Evolutionary conservation across 257 asterid species (phyloP).

Genomic region (Thymus quinquecostatus): DNA sequence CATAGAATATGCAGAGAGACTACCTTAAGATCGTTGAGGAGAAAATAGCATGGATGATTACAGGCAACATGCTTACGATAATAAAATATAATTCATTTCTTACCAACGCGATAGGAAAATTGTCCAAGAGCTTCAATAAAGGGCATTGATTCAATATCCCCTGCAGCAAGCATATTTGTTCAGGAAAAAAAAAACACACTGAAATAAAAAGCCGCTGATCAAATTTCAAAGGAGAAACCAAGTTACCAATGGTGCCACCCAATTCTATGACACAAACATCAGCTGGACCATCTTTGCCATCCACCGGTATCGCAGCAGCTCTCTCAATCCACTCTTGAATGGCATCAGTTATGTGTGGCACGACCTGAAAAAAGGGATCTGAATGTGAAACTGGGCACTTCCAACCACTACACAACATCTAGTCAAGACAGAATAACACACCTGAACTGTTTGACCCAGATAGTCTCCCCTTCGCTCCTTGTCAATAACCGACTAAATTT

Average conservation of each 20-base stretch:
- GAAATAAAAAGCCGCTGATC: background rate
- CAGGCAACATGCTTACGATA: slow-evolving; percentile 4
- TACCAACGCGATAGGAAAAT: slow-evolving; percentile 89
- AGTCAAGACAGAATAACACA: slow-evolving; percentile 28
- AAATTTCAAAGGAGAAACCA: slow-evolving; percentile 3
- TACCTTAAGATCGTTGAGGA: slow-evolving; percentile 10
- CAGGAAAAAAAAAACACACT: background rate
- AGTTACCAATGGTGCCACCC: slow-evolving; percentile 83
- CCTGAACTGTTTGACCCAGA: slow-evolving; percentile 81
- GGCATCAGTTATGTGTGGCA: slow-evolving; percentile 86
- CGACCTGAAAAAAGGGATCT: slow-evolving; percentile 54
- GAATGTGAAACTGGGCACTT: slow-evolving; percentile 21
- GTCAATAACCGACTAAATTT: slow-evolving; percentile 61
- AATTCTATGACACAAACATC: slow-evolving; percentile 85
- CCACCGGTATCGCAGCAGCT: slow-evolving; percentile 71
- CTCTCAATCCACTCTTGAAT: slow-evolving; percentile 88
- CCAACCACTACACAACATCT: background rate
- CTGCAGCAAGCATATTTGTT: slow-evolving; percentile 42
- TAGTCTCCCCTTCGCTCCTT: slow-evolving; percentile 83
- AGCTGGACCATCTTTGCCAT: slow-evolving; percentile 78
- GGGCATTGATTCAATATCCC: slow-evolving; percentile 97
- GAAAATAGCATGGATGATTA: background rate
- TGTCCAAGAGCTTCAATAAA: slow-evolving; percentile 95
- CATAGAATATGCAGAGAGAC: slow-evolving; percentile 11
- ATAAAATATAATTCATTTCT: slow-evolving; percentile 9